These are phyloP conservation scores for Quercus alba DNA, from an alignment of 306 rosid species.

Conservation along the genomic window DNA sequence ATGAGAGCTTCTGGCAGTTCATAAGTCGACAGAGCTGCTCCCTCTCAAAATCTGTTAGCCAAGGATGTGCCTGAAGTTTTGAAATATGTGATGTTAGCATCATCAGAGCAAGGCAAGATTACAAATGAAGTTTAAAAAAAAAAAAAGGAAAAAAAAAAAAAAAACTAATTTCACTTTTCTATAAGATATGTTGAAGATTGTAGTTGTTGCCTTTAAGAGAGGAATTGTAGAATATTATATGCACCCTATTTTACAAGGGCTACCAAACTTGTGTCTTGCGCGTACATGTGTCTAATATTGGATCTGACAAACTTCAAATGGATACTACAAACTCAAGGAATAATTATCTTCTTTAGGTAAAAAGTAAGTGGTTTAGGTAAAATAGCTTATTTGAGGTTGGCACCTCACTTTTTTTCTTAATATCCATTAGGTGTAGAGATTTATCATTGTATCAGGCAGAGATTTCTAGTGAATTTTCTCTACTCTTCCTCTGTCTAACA, in stretches of 20 bases:
- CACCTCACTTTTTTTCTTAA: not conserved
- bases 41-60: conserved; percentile 78
- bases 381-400: not conserved
- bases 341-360: not conserved
- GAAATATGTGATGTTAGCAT: conserved; percentile 14
- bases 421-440: not conserved
- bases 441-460: not conserved
- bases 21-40: conserved; percentile 82
- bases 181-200: not conserved
- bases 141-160: not conserved
- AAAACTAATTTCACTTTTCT: not conserved
- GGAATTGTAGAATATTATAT: not conserved
- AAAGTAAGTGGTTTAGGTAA: no score
- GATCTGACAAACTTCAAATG: not conserved
- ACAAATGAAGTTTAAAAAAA: not conserved
- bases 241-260: not conserved
- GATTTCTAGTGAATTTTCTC: not conserved
- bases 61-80: conserved; percentile 71
- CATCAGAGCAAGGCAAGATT: not conserved
- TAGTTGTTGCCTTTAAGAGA: not conserved
- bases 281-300: not conserved
- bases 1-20: conserved; percentile 79
- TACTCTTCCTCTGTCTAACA: not conserved
- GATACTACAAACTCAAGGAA: not conserved
- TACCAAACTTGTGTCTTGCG: not conserved